A percentile compares a stretch with the other conserved stretches of the same genome.
phyloP scores from a whole-genome alignment of 495 filamentous ascomycete species.

The Lindgomyces ingoldianus region DNA sequence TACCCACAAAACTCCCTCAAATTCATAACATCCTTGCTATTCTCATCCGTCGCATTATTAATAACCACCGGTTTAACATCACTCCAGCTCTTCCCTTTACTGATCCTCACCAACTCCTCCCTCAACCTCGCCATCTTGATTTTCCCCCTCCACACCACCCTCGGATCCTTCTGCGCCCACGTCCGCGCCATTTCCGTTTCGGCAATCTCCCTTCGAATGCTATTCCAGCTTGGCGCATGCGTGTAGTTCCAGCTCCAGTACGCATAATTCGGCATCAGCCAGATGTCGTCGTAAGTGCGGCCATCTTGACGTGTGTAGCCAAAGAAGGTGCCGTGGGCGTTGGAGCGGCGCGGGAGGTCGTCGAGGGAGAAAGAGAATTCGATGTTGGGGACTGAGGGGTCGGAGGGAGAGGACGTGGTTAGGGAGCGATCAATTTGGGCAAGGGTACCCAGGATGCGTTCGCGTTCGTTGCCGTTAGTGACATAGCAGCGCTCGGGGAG shows the following conservation, averaged over 20 bases:
- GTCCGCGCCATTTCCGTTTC: slow-evolving; percentile 3
- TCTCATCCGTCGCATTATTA: slow-evolving; percentile 27
- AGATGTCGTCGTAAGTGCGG: slow-evolving; percentile 21
- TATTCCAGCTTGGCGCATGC: slow-evolving; percentile 30
- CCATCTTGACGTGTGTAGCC: slow-evolving; percentile 18
- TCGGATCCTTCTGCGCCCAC: slow-evolving; percentile 19
- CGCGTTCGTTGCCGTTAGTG: slow-evolving; percentile 29
- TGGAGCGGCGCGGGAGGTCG: slow-evolving; percentile 25
- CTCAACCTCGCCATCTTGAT: slow-evolving; percentile 49
- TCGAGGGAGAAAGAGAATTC: slow-evolving; percentile 28
- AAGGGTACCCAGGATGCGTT: slow-evolving; percentile 30
- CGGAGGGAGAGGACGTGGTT: slow-evolving; percentile 15
- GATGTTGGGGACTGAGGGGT: slow-evolving; percentile 24
- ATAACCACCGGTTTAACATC: slow-evolving; percentile 52
- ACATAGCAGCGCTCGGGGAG: slow-evolving; percentile 25
- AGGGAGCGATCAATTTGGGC: slow-evolving; percentile 24
- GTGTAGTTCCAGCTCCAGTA: slow-evolving; percentile 36
- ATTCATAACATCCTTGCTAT: slow-evolving; percentile 46
- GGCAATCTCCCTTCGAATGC: slow-evolving; percentile 20
- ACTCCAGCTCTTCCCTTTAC: slow-evolving; percentile 49
- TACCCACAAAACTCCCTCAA: slow-evolving; percentile 56
- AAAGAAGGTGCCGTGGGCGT: slow-evolving; percentile 12
- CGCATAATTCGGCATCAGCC: slow-evolving; percentile 32
- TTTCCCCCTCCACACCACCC: slow-evolving; percentile 28
- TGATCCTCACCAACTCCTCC: slow-evolving; percentile 47